Evolutionary conservation across 2,329 filamentous ascomycete genomes (phyloP).

Genomic region (Monilinia vaccinii-corymbosi): DNA sequence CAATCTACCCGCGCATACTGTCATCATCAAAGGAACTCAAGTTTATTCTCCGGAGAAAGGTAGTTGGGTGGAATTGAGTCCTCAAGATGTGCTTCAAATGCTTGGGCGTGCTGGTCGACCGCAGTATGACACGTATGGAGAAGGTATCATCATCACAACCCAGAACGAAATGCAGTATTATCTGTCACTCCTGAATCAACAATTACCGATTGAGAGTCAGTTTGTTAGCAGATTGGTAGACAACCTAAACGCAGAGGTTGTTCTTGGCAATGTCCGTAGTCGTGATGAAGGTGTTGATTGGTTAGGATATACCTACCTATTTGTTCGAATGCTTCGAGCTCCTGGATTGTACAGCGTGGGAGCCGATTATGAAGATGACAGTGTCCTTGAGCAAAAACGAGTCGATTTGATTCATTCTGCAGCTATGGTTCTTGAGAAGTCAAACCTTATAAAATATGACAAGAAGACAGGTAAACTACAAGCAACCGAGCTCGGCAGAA

Average conservation of each 20-base stretch:
- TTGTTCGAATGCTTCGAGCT: slow-evolving; percentile 93
- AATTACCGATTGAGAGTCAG: slow-evolving; percentile 94
- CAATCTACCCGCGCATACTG: slow-evolving; percentile 92
- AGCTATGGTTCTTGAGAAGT: slow-evolving; percentile 75
- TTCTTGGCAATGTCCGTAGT: slow-evolving; percentile 83
- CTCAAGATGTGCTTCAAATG: slow-evolving; percentile 98
- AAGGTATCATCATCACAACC: slow-evolving; percentile 97
- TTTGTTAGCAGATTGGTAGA: slow-evolving; percentile 88
- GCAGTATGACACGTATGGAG: slow-evolving; percentile 94
- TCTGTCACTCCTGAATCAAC: slow-evolving; percentile 90
- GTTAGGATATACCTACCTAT: slow-evolving; percentile 97
- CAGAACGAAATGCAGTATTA: slow-evolving; percentile 96
- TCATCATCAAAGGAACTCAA: slow-evolving; percentile 97
- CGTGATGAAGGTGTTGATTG: slow-evolving; percentile 97
- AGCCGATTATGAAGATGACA: slow-evolving; percentile 89
- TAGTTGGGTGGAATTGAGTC: slow-evolving; percentile 95
- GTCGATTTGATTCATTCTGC: slow-evolving; percentile 97
- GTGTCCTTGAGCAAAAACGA: slow-evolving; percentile 85
- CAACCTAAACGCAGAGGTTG: slow-evolving; percentile 92
- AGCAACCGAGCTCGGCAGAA: slow-evolving; percentile 86
- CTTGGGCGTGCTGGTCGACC: slow-evolving; percentile 92
- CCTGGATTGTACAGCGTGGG: slow-evolving; percentile 93
- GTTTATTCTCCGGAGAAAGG: slow-evolving; percentile 98
- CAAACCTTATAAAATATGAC: slow-evolving; percentile 88
- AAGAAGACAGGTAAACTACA: slow-evolving; percentile 84